A percentile compares a stretch with the other conserved stretches of the same genome.
Conservation (phyloP, 345 rosid genomes). For the Crucihimalaya himalaica region DNA sequence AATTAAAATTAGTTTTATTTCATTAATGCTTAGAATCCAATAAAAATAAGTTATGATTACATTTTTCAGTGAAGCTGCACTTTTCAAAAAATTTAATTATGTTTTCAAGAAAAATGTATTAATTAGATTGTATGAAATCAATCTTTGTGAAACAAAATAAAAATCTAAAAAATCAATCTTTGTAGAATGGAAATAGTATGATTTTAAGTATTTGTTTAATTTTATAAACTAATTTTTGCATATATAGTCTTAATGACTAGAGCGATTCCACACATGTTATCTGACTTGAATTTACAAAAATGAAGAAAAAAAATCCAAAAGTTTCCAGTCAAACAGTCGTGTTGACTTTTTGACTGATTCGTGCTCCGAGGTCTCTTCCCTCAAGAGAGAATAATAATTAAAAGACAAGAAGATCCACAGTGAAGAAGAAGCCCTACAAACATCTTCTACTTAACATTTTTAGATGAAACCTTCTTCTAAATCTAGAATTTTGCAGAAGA, state of each 20-base stretch:
- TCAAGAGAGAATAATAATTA: not conserved
- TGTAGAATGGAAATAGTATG: too few relatives aligned
- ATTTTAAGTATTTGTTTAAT: not conserved
- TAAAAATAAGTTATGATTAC: too few relatives aligned
- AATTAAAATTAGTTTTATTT: too few relatives aligned
- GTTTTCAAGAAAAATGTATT: too few relatives aligned
- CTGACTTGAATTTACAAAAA: not conserved
- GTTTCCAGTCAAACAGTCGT: constrained; percentile 24
- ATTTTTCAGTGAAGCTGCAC: too few relatives aligned
- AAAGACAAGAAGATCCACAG: not conserved
- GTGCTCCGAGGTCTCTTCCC: constrained; percentile 10
- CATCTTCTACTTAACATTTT: not conserved
- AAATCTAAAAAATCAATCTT: too few relatives aligned
- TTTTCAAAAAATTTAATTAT: too few relatives aligned
- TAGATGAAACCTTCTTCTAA: not conserved
- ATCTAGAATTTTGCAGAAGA: not conserved
- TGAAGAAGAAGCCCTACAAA: not conserved
- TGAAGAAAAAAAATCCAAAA: not conserved
- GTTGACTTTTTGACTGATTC: constrained; percentile 28
- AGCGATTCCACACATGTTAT: not conserved
- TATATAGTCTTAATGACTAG: not conserved
- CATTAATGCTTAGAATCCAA: too few relatives aligned
- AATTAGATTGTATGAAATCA: too few relatives aligned
- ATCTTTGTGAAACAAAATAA: too few relatives aligned
- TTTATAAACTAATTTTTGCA: not conserved